Conservation (phyloP, 148 eudicot species). For the Fagopyrum tataricum region DNA sequence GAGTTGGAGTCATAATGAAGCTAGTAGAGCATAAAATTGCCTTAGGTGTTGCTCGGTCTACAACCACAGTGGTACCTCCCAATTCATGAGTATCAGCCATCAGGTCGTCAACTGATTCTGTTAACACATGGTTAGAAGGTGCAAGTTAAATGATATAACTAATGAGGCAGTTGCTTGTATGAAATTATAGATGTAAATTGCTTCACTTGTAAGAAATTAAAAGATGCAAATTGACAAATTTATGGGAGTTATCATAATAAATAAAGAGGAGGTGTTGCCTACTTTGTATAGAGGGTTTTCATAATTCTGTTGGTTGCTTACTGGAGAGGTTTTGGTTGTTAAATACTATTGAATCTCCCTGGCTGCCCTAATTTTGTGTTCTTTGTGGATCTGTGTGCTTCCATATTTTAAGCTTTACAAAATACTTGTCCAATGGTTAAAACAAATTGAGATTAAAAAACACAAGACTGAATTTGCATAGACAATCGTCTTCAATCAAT, state of each 20-base stretch:
- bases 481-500: background rate
- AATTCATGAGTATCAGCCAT: slow-evolving; percentile 92
- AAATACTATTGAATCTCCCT: background rate
- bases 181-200: background rate
- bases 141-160: background rate
- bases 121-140: slow-evolving; percentile 5
- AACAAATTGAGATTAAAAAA: background rate
- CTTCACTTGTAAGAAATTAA: background rate
- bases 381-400: background rate
- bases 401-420: background rate
- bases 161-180: background rate
- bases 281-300: background rate
- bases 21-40: slow-evolving; percentile 12
- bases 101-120: slow-evolving; percentile 93
- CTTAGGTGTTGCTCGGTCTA: slow-evolving; percentile 98
- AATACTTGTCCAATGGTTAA: background rate
- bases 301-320: background rate
- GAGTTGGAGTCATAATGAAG: background rate
- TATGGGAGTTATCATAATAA: background rate
- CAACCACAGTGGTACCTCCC: slow-evolving; percentile 87
- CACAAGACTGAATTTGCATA: background rate
- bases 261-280: too few species aligned
- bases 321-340: background rate
- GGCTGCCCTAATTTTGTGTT: background rate
- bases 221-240: background rate